Percentiles rank a stretch among this genome's conserved stretches.
These are phyloP conservation scores for Fusarium agapanthi DNA, from an alignment of 2,329 filamentous ascomycete species.

Conservation along the genomic window DNA sequence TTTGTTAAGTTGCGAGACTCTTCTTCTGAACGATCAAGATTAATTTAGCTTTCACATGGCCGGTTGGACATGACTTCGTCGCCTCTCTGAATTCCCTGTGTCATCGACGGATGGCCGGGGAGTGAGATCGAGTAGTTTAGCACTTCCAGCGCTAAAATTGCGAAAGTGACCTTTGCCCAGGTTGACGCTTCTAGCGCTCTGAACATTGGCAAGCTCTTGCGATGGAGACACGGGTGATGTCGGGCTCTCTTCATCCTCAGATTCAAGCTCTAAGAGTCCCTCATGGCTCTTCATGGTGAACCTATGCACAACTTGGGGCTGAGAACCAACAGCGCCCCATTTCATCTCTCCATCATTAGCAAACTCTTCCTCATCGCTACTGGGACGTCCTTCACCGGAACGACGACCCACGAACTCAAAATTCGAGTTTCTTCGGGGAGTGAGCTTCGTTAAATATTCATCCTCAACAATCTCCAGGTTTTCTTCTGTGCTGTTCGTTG, in stretches of 20 bases:
- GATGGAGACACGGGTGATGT: slow-evolving; percentile 42
- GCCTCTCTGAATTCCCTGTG: slow-evolving; percentile 49
- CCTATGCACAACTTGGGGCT: slow-evolving; percentile 68
- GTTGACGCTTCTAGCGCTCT: slow-evolving; percentile 77
- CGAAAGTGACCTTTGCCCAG: slow-evolving; percentile 71
- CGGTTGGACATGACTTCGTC: slow-evolving; percentile 34
- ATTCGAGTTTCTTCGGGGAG: slow-evolving; percentile 41
- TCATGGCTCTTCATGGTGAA: slow-evolving; percentile 61
- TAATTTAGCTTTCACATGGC: slow-evolving; percentile 29
- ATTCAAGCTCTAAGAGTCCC: slow-evolving; percentile 57
- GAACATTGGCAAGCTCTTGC: slow-evolving; percentile 53
- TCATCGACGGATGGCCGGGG: slow-evolving; percentile 63
- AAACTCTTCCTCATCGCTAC: slow-evolving; percentile 66
- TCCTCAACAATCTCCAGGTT: slow-evolving; percentile 71
- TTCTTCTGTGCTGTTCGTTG: slow-evolving; percentile 64
- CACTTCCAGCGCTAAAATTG: slow-evolving; percentile 81
- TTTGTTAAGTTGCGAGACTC: slow-evolving; percentile 27
- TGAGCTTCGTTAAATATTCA: slow-evolving; percentile 72
- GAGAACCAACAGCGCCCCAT: slow-evolving; percentile 61
- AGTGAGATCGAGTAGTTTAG: slow-evolving; percentile 75
- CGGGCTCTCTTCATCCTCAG: slow-evolving; percentile 46
- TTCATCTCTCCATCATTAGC: slow-evolving; percentile 55
- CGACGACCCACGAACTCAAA: slow-evolving; percentile 49
- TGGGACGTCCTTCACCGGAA: slow-evolving; percentile 62
- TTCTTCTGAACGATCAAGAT: slow-evolving; percentile 32